Base-by-base conservation (phyloP, 2,329 filamentous ascomycete species). In the Pyricularia grisea region DNA sequence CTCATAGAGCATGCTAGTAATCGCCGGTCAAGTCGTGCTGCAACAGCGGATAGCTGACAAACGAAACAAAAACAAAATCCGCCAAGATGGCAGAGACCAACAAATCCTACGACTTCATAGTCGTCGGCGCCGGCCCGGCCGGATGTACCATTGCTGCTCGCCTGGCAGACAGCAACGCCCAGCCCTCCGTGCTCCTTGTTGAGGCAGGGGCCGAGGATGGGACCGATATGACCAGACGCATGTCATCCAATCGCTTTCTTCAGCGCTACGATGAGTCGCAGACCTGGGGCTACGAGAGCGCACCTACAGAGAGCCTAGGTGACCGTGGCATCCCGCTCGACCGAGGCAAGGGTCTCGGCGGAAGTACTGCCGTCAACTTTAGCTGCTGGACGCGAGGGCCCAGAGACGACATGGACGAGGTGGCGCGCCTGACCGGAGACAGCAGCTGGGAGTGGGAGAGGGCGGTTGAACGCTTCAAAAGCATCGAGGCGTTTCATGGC, bases 71-170 rank as follows among this genome's bases (percentile, higher is more conserved):
- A 28, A 61, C 12, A n/a, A 61, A 14, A 25, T 25, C 58, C n/a
- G 23, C 7, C 10, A 61, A 67, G 25, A 42, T 67, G 28, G 11
- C 42, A 28, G 23, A 27, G 11, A 66, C 33, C 65, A 42, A 25
- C 36, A 55, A 61, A 27, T 28, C n/a, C n/a, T 95, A 89, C 81
- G 92, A 95, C 85, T 95, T 94, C 82, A 85, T 95, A 78, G 88
- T 95, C 73, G 90, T 95, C 67, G 92, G 92, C 72, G 92, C 92
- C 72, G 92, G 92, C 76, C 95, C 92, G 67, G 92, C 92, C 65
- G 92, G 92, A 78, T 95, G 92, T 81, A 92, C 95, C 71, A 87
- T 95, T 74, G 92, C 91, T 69, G 89, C 90, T 68, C 88, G 92
- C 67, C 85, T 96, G 71, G 89, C 92, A 36, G 84, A 92, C 78